phyloP scores from a whole-genome alignment of 805 yeast genomes.

The Kazachstania bromeliacearum region DNA sequence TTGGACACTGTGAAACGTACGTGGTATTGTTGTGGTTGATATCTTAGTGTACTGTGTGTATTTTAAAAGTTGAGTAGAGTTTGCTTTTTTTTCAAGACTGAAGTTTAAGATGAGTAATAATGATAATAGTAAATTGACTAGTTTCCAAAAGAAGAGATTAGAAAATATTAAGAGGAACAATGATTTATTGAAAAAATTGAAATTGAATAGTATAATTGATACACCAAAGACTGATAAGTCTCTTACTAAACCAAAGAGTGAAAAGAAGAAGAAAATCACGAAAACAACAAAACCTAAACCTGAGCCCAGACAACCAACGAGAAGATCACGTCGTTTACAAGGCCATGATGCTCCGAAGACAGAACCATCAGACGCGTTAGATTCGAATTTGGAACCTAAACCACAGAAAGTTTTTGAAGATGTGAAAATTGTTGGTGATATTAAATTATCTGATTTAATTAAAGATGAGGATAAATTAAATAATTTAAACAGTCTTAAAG shows the following conservation, averaged over 20 bases:
- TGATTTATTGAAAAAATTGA: constrained; percentile 60
- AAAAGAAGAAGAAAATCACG: constrained; percentile 5
- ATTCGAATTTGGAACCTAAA: constrained; percentile 3
- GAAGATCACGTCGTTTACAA: constrained; percentile 72
- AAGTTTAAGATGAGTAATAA: constrained; percentile 2
- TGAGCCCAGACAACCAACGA: constrained; percentile 39
- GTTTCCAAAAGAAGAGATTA: constrained; percentile 61
- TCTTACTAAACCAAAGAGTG: constrained; percentile 18
- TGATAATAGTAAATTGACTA: constrained; percentile 33
- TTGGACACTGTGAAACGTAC: too few species aligned
- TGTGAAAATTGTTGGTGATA: constrained; percentile 56
- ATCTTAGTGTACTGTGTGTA: background rate
- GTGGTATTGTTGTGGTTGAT: background rate
- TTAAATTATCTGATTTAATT: constrained; percentile 51
- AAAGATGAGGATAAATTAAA: constrained; percentile 32
- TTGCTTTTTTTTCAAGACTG: background rate
- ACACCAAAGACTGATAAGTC: constrained; percentile 8
- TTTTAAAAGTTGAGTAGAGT: background rate
- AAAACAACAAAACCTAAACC: constrained; percentile 11
- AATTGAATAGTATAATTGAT: constrained; percentile 39
- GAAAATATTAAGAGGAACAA: constrained; percentile 79
- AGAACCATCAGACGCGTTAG: background rate
- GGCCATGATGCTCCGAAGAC: constrained; percentile 47
- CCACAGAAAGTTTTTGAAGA: constrained; percentile 34
- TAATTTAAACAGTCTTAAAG: constrained; percentile 27